Base-by-base conservation (phyloP, 225 moss, liverwort and hornwort species). In the Polytrichum commune region DNA sequence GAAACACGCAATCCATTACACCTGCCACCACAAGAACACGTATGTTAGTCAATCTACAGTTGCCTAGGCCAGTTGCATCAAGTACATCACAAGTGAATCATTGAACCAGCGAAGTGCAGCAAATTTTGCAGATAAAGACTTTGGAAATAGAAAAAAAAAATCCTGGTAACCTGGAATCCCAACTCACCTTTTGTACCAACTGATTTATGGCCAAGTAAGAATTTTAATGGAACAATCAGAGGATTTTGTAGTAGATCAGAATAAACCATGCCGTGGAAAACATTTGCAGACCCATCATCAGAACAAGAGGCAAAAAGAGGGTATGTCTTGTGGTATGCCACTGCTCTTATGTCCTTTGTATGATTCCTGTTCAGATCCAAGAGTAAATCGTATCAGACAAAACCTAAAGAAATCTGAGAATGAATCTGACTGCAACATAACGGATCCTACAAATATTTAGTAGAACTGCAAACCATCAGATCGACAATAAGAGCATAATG, bases 191-290 rank as follows among this genome's bases (percentile, higher is more conserved):
- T 86, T 68, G 78, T 77, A 30, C 73, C 79, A n/a, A 84, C 86
- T 66, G 83, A 67, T 75, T 84, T 84, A 71, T 95, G 91, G 7
- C 91, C 91, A 71, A 72, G 78, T 53, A 98, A 76, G 62, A 93
- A 85, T 79, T 98, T 98, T 57, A 98, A 85, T 6, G 98, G 98
- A 73, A 98, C 98, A 83, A 98, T 92, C 29, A 98, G 72, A 64
- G 98, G 98, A 77, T 98, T 95, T 72, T 98, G 95, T 29, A 98
- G 77, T 74, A 98, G 92, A 74, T 95, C 98, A 27, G 95, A 98
- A 79, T 95, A 98, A 54, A 98, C 98, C 98, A 95, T 95, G 76
- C 95, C 94, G 70, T 98, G 95, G 35, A 98, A 93, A 22, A 98
- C 89, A 67, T 94, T 95, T 29, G 93, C 91, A 27, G 95, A 90